Evolutionary conservation across 1,284 basidiomycete genomes (phyloP).

Genomic region (Grifola frondosa): DNA sequence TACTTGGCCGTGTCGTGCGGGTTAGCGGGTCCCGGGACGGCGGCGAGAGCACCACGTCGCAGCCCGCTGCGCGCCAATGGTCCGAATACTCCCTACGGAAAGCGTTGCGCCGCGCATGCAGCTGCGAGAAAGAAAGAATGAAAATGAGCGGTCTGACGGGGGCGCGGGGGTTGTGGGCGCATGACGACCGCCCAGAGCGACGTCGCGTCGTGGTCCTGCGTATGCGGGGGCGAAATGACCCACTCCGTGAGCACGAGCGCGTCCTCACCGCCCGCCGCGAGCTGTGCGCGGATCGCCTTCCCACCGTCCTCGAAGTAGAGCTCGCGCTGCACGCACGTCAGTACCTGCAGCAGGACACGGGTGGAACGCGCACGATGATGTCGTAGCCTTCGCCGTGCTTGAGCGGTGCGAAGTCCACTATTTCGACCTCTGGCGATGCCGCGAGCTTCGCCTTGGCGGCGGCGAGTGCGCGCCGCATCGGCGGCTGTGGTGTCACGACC

Average conservation of each 20-base stretch:
- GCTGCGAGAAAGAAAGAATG: too few species aligned
- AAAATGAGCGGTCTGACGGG: too few species aligned
- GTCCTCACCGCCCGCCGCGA: conserved; percentile 1
- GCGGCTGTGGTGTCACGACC: conserved; percentile 33
- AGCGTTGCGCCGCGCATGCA: neutral
- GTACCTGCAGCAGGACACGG: neutral
- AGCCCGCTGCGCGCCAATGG: conserved; percentile 1
- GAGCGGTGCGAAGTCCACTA: conserved; percentile 40
- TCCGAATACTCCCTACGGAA: conserved; percentile 1
- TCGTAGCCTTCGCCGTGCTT: conserved; percentile 35
- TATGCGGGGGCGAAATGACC: neutral
- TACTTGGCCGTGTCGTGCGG: conserved; percentile 5
- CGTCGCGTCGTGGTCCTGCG: neutral
- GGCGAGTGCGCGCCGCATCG: too few species aligned
- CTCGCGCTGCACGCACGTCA: neutral
- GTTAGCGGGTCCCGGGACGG: conserved; percentile 2
- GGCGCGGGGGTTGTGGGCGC: neutral
- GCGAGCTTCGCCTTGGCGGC: too few species aligned
- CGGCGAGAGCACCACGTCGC: conserved; percentile 4
- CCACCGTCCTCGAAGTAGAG: conserved; percentile 4
- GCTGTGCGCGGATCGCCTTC: neutral
- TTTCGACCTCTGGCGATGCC: conserved; percentile 41
- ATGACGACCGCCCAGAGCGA: conserved; percentile 2
- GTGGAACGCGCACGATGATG: conserved; percentile 31
- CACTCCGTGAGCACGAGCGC: conserved; percentile 2